Base-by-base conservation (phyloP, 345 rosid genomes). In the Orychophragmus violaceus region DNA sequence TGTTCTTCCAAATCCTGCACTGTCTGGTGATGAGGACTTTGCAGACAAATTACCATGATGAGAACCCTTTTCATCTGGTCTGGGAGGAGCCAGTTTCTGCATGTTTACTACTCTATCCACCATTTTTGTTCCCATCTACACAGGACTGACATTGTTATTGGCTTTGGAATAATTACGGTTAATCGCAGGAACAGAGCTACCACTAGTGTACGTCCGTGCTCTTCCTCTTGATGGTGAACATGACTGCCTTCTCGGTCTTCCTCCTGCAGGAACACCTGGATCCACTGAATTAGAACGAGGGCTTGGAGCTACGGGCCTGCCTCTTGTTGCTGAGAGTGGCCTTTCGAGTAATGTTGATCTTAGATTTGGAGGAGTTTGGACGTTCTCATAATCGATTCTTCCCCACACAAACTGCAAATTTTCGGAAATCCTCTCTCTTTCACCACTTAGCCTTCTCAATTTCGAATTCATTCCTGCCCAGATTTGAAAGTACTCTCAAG, bases 171-270 rank as follows among this genome's bases (percentile, higher is more conserved):
- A n/a, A n/a, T n/a, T n/a, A n/a, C n/a, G n/a, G n/a, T n/a, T 83
- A 11, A 80, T 59, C 6, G 97, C 96, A 60, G 97, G 97, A 78
- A 93, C 97, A 66, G 97, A 93, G 79, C 91, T 74, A 50, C 97
- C 96, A 66, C 95, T 93, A 28, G 83, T 5, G 74, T 84, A 83
- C 80, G 84, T 49, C 5, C 82, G 78, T 37, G 78, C 80, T 54
- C 96, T 79, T 80, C 96, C 96, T 78, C 98, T 82, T 27, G 97
- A 84, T 1, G 98, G 98, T 5, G 98, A 93, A 82, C 98, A 93
- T 48, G 97, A 93, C 62, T 90, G 97, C 32, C 96, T 81, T 59
- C 93, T 78, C 17, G 84, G 85, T 66, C 96, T 83, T 62, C 74
- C 74, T 63, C 85, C 89, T 69, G 77, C 45, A 28, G 89, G 78